Percentiles rank a stretch among this genome's conserved stretches.
Conservation (phyloP, 257 asterid genomes). For the Buddleja alternifolia region DNA sequence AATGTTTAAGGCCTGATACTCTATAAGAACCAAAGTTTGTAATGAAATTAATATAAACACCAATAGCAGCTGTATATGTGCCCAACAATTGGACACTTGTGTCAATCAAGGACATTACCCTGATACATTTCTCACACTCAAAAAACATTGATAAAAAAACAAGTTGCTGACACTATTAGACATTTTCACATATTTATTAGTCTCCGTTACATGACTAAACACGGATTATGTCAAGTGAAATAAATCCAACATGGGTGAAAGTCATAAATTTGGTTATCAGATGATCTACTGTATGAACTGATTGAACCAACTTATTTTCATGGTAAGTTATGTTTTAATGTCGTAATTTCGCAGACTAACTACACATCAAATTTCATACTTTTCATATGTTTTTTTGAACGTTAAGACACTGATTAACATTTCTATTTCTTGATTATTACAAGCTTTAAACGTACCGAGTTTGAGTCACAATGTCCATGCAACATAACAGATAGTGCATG, state of each 20-base stretch:
- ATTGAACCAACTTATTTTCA: neutral
- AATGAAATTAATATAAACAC: neutral
- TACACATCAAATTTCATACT: neutral
- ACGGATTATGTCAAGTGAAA: neutral
- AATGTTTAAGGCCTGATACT: slow-evolving; percentile 18
- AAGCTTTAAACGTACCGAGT: neutral
- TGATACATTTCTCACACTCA: neutral
- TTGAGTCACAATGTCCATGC: neutral
- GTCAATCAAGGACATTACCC: neutral
- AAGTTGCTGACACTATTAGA: neutral
- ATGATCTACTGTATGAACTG: neutral
- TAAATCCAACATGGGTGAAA: neutral
- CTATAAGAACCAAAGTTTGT: slow-evolving; percentile 7
- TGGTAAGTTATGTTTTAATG: neutral
- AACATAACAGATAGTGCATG: neutral
- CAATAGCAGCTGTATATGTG: neutral
- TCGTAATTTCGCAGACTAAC: neutral
- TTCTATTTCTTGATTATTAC: neutral
- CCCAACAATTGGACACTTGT: neutral
- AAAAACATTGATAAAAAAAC: neutral
- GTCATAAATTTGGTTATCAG: neutral
- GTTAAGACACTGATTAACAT: neutral
- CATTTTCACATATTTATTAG: neutral
- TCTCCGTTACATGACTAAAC: neutral
- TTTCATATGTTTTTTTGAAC: neutral